Evolutionary conservation across 805 yeast species (phyloP), one percentile per base, ranked within the genome.

Genomic region (Saccharomyces mikatae): DNA sequence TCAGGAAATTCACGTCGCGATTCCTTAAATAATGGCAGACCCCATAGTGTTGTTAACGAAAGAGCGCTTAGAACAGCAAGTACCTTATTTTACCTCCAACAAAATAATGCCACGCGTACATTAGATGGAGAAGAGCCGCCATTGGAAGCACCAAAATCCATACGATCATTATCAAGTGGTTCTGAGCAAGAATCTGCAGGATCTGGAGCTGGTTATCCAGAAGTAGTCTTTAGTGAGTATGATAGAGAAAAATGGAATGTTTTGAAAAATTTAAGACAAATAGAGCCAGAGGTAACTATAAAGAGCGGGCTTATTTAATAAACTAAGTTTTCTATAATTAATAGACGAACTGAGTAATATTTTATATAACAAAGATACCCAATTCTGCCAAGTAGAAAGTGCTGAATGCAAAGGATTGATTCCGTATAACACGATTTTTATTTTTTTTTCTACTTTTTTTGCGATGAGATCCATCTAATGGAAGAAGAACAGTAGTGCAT

Each of bases 181-280:
- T 31, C 54, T 17, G 52, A 51, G 28, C 53, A 52, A 13, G 49
- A 36, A 5, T 61, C 66, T 13, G 48, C 41, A 14, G 50, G 47
- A 28, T 60, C 62, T 13, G 58, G 56, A 10, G 56, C 60, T 9
- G 30, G 52, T 11, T 65, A 66, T 48, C 70, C 70, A 6, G 65
- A 61, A 9, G 55, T 59, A 13, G 61, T 67, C 2, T 60, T 64
- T 49, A 63, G 73, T 49, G 71, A 70, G 54, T 70, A 70, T 47
- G 74, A 70, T 49, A 63, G 69, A 47, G 74, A 70, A 52, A 66
- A 67, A 53, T 68, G 72, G 72, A 61, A 65, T 26, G 60, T 63
- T n/a, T 53, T 58, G 26, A 36, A 22, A 17, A 36, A 17, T 8
- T 17, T 36, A 53, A 50, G 22, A 56, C 14, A 46, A 32, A 13